Evolutionary conservation across 1,139 yeast species (phyloP).

Genomic region (Magnusiomyces paraingens): DNA sequence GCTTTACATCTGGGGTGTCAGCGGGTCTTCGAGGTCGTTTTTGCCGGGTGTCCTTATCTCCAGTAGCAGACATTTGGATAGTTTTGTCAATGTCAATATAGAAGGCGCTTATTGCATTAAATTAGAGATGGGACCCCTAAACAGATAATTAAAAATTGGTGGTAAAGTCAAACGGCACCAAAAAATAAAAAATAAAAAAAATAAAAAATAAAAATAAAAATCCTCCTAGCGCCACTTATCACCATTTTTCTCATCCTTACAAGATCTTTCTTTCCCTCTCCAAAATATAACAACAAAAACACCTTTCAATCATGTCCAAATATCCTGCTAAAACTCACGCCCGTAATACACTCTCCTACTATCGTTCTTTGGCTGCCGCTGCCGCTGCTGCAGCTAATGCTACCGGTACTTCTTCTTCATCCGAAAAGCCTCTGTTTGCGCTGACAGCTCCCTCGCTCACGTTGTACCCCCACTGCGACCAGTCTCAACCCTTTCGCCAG

Average conservation of each 20-base stretch:
- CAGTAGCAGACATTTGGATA: background rate
- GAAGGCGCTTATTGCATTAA: too few relatives aligned
- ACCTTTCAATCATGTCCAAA: background rate
- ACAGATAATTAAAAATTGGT: too few relatives aligned
- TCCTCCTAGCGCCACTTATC: too few relatives aligned
- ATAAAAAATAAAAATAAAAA: too few relatives aligned
- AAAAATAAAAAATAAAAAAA: too few relatives aligned
- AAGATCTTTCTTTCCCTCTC: conserved; percentile 5
- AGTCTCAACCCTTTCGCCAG: conserved; percentile 73
- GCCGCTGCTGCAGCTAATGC: background rate
- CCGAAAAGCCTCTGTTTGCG: background rate
- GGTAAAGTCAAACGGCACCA: too few relatives aligned
- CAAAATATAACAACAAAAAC: too few relatives aligned
- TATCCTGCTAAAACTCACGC: conserved; percentile 5
- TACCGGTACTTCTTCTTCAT: too few relatives aligned
- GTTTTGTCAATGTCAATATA: too few relatives aligned
- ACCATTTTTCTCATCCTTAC: too few relatives aligned
- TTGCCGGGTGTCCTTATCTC: background rate
- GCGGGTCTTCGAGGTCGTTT: too few relatives aligned
- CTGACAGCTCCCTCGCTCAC: conserved; percentile 62
- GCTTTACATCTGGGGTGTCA: conserved; percentile 32
- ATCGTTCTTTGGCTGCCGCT: background rate
- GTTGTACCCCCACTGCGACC: conserved; percentile 74
- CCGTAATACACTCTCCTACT: background rate
- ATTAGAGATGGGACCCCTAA: too few relatives aligned